These are phyloP conservation scores for Rhizoctonia solani DNA, from an alignment of 1,284 basidiomycete species.

Conservation along the genomic window DNA sequence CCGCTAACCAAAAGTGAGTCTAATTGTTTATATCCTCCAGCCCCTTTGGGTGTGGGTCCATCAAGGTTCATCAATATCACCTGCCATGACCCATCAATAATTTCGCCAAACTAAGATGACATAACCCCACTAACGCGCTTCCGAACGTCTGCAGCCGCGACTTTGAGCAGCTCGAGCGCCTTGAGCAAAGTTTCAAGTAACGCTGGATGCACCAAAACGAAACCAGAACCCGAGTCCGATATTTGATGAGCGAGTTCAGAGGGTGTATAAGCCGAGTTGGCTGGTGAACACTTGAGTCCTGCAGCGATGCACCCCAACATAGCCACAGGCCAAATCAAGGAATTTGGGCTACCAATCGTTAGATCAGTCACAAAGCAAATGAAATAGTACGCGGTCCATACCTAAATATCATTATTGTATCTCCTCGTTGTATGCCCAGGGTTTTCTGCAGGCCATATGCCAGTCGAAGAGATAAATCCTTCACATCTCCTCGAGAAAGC, in stretches of 20 bases:
- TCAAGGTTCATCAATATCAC: not conserved
- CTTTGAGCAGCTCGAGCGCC: constrained; percentile 52
- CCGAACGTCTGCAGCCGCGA: constrained; percentile 50
- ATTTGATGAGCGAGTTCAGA: constrained; percentile 57
- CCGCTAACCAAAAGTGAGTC: constrained; percentile 53
- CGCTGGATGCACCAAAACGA: constrained; percentile 59
- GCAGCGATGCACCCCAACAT: constrained; percentile 60
- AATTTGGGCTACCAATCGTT: constrained; percentile 52
- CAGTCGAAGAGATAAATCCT: constrained; percentile 58
- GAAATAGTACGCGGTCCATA: not conserved
- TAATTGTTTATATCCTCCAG: constrained; percentile 46
- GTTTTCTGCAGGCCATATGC: constrained; percentile 56
- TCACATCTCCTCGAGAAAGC: constrained; percentile 62
- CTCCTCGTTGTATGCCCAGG: constrained; percentile 39
- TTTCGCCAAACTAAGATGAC: constrained; percentile 46
- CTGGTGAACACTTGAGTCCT: constrained; percentile 55
- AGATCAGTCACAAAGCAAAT: too few species aligned
- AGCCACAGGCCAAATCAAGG: constrained; percentile 65
- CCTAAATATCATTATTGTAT: constrained; percentile 57
- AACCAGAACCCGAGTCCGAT: constrained; percentile 56
- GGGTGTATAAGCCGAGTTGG: constrained; percentile 54
- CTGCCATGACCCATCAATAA: constrained; percentile 4
- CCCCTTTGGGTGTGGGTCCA: not conserved
- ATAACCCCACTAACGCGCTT: constrained; percentile 50
- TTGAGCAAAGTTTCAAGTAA: constrained; percentile 53